Percentiles rank a stretch among this genome's conserved stretches.
Conservation (phyloP, 2,329 filamentous ascomycete genomes). For the Pseudocercospora cruenta region DNA sequence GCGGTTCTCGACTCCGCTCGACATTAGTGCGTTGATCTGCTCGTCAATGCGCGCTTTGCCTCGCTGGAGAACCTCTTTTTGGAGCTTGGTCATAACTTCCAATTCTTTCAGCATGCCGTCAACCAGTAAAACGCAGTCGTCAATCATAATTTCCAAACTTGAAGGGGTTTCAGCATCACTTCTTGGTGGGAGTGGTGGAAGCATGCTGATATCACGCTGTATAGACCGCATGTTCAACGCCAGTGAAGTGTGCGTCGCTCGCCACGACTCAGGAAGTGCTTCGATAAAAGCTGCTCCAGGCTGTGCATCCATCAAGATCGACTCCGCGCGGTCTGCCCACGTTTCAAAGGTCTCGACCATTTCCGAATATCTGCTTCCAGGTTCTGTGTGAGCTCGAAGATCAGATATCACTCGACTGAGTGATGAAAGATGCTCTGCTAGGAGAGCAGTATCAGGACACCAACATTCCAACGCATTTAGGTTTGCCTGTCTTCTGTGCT, state of each 20-base stretch:
- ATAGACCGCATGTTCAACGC: constrained; percentile 60
- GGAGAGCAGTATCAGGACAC: constrained; percentile 43
- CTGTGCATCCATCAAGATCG: constrained; percentile 18
- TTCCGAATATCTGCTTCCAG: constrained; percentile 60
- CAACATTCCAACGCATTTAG: constrained; percentile 58
- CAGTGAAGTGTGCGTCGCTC: constrained; percentile 59
- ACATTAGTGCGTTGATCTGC: constrained; percentile 29
- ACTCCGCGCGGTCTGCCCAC: constrained; percentile 52
- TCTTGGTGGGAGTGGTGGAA: constrained; percentile 43
- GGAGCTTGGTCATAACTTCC: constrained; percentile 63
- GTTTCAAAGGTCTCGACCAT: constrained; percentile 62
- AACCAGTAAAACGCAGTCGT: constrained; percentile 55
- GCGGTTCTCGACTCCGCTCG: constrained; percentile 8
- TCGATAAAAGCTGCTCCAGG: constrained; percentile 56
- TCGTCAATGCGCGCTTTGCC: constrained; percentile 63
- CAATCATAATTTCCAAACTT: constrained; percentile 55
- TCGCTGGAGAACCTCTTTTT: constrained; percentile 58
- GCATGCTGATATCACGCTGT: constrained; percentile 52
- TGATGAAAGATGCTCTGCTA: constrained; percentile 62
- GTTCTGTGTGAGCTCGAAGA: constrained; percentile 61
- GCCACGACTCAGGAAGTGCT: constrained; percentile 62
- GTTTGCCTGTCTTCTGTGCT: constrained; percentile 53
- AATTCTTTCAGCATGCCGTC: constrained; percentile 66
- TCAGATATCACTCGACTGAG: constrained; percentile 62
- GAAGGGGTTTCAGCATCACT: constrained; percentile 28